Evolutionary conservation across 768 basidiomycete genomes (phyloP).

Genomic region (Suillus bovinus): DNA sequence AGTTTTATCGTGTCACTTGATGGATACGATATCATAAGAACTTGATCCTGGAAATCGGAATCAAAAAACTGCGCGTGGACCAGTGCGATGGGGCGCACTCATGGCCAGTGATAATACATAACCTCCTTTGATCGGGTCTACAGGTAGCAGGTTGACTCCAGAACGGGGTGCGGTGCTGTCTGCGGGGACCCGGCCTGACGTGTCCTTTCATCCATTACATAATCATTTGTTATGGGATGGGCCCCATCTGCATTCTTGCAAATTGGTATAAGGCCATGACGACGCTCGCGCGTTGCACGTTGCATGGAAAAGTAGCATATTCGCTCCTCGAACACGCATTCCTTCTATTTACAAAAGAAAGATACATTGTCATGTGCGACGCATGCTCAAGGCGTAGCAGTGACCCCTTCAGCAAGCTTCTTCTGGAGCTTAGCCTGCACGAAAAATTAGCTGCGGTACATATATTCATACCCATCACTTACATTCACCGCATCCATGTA

Average conservation of each 20-base stretch:
- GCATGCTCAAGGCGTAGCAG: slow-evolving; percentile 20
- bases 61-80: slow-evolving; percentile 41
- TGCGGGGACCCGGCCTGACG: no score
- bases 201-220: no score
- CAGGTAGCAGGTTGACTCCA: no score
- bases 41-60: slow-evolving; percentile 51
- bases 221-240: no score
- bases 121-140: slow-evolving; percentile 53
- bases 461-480: slow-evolving; percentile 29
- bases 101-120: no score
- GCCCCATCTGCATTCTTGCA: background rate
- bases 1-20: slow-evolving; percentile 38
- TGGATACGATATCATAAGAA: slow-evolving; percentile 56
- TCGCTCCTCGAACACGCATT: background rate
- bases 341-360: background rate
- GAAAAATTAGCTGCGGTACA: slow-evolving; percentile 15
- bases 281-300: background rate
- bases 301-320: background rate
- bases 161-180: no score
- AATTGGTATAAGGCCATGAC: background rate
- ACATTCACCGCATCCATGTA: slow-evolving; percentile 95
- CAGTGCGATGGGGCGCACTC: background rate
- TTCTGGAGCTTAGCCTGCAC: slow-evolving; percentile 44
- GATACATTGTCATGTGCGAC: background rate
- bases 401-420: slow-evolving; percentile 38